phyloP scores from a whole-genome alignment of 805 yeast species.

The Cyberlindnera mrakii region DNA sequence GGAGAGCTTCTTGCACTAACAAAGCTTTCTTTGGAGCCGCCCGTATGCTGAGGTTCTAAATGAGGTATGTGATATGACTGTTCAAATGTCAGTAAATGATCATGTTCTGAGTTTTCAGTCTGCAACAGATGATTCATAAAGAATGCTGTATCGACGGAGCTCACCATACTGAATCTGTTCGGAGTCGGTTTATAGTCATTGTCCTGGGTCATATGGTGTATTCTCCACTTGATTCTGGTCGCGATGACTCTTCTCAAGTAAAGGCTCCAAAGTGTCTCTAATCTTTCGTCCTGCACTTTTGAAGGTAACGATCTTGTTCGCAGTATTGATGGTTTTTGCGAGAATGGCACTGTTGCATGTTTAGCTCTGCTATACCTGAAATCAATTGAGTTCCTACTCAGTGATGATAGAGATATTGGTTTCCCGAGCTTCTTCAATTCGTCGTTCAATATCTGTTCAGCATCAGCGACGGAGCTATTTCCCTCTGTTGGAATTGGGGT shows the following conservation, averaged over 20 bases:
- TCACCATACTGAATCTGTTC: slow-evolving; percentile 10
- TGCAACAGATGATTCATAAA: slow-evolving; percentile 11
- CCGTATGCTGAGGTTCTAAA: background rate
- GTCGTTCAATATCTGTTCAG: slow-evolving; percentile 17
- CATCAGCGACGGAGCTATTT: slow-evolving; percentile 18
- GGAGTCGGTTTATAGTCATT: slow-evolving; percentile 1
- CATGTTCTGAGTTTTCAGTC: slow-evolving; percentile 2
- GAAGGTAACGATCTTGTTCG: slow-evolving; percentile 21
- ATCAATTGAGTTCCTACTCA: background rate
- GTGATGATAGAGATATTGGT: slow-evolving; percentile 5
- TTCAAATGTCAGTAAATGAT: background rate
- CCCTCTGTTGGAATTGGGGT: slow-evolving; percentile 18
- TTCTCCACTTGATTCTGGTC: slow-evolving; percentile 27
- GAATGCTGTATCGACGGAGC: slow-evolving; percentile 21
- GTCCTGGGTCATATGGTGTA: slow-evolving; percentile 12
- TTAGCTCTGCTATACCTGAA: background rate
- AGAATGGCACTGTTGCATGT: background rate
- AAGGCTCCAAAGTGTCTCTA: slow-evolving; percentile 27
- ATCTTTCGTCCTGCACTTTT: slow-evolving; percentile 6
- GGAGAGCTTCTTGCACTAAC: slow-evolving; percentile 4
- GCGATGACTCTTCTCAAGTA: slow-evolving; percentile 28
- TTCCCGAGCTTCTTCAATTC: slow-evolving; percentile 17
- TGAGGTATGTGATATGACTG: background rate
- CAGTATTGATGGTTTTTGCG: slow-evolving; percentile 1
- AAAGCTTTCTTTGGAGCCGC: slow-evolving; percentile 1